Evolutionary conservation across 2,329 filamentous ascomycete species (phyloP), one percentile per base, ranked within the genome.

Genomic region (Neurospora sp.): DNA sequence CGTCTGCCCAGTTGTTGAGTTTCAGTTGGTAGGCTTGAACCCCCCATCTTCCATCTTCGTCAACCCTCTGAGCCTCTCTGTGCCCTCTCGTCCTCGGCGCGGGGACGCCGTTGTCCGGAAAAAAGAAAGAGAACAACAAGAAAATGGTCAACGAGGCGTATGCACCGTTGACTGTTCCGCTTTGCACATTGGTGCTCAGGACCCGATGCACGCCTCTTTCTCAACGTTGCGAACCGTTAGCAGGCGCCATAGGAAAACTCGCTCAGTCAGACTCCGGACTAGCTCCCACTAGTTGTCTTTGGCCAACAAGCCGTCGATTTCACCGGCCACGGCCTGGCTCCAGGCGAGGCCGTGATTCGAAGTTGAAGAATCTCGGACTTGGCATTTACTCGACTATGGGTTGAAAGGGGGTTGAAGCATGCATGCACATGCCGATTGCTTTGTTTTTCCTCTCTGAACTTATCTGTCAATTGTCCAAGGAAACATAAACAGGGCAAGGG

Each of bases 21-120:
- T 72, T 71, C 68, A 70, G 71, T 68, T 72, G 43, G 67, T 46
- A 67, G 39, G 52, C 36, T 66, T 39, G 23, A 69, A 66, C 68
- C 42, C 52, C 23, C 28, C 28, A 28, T 28, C 28, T 28, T 28
- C 28, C 28, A 28, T 68, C 66, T 66, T 68, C 67, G 46, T 68
- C 69, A 66, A 40, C 36, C n/a, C 39, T 70, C 62, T 28, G 28
- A 36, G 40, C 66, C 39, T 43, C 38, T 36, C 11, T 40, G 19
- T 28, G 33, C 15, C 33, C 42, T 38, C 66, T 10, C 28, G 1
- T 36, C 52, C 6, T 62, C 52, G 15, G 15, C 52, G 52, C 52
- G 33, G 38, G 40, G 33, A 43, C 28, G 28, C 68, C 42, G 28
- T 23, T 62, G 68, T 40, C 43, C 23, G 66, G 10, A 66, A 58